Conservation (phyloP, 225 moss, liverwort and hornwort genomes). For the Lunularia cruciata region DNA sequence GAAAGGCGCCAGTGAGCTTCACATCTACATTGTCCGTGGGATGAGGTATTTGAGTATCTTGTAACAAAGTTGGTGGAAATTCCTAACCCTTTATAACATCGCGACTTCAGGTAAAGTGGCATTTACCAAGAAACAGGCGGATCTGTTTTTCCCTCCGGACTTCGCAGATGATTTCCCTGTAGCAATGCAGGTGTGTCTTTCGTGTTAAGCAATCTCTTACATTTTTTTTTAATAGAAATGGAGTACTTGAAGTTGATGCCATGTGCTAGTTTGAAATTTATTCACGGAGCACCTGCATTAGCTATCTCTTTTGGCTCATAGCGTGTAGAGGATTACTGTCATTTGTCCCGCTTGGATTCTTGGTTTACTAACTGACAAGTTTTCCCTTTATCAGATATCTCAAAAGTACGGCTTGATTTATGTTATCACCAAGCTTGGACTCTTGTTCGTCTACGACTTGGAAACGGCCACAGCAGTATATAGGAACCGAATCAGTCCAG, state of each 20-base stretch:
- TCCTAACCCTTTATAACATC: too few species aligned
- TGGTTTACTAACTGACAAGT: too few species aligned
- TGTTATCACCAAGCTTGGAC: constrained; percentile 96
- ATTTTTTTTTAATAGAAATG: too few species aligned
- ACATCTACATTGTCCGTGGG: too few species aligned
- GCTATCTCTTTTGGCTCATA: not conserved
- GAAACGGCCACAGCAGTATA: constrained; percentile 99
- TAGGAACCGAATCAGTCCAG: constrained; percentile 96
- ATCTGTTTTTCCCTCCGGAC: constrained; percentile 96
- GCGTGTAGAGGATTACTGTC: too few species aligned
- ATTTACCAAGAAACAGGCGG: constrained; percentile 94
- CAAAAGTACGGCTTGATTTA: constrained; percentile 89
- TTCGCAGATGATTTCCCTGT: constrained; percentile 99
- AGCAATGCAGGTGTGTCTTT: constrained; percentile 81
- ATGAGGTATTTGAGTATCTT: too few species aligned
- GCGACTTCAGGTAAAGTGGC: constrained; percentile 62
- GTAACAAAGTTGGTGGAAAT: too few species aligned
- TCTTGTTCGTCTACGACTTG: constrained; percentile 95
- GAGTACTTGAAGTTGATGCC: too few species aligned
- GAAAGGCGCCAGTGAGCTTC: too few species aligned
- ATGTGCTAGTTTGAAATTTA: not conserved
- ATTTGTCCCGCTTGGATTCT: too few species aligned
- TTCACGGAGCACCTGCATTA: too few species aligned
- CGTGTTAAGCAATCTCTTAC: not conserved
- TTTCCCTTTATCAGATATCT: constrained; percentile 69